A percentile compares a stretch with the other conserved stretches of the same genome.
Conservation (phyloP, 768 basidiomycete genomes). For the Daedaleopsis sinensis region DNA sequence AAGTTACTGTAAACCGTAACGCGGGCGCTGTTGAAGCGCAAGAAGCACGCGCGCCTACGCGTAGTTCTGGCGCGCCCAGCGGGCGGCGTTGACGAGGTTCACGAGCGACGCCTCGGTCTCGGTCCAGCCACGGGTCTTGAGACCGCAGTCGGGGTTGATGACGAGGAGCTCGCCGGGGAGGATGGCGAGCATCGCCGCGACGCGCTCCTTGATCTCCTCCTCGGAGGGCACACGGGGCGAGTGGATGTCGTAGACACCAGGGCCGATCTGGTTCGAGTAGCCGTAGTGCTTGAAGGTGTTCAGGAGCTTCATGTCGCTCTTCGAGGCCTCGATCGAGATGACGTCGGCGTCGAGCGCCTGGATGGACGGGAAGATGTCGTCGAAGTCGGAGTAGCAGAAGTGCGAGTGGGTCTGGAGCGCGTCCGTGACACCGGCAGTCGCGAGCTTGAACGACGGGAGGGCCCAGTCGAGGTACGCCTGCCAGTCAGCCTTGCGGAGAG, state of each 20-base stretch:
- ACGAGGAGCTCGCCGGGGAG: conserved; percentile 82
- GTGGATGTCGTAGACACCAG: conserved; percentile 99
- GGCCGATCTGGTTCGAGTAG: conserved; percentile 97
- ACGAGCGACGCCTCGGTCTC: conserved; percentile 90
- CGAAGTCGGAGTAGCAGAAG: conserved; percentile 99
- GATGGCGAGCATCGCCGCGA: conserved; percentile 80
- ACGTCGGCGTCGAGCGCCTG: conserved; percentile 97
- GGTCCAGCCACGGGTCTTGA: conserved; percentile 99
- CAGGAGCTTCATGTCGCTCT: conserved; percentile 98
- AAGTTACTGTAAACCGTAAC: conserved; percentile 58
- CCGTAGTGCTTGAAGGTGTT: conserved; percentile 93
- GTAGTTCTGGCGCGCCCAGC: conserved; percentile 88
- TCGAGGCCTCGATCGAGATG: conserved; percentile 98
- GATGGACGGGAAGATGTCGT: conserved; percentile 97
- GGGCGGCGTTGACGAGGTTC: conserved; percentile 90
- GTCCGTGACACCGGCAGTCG: conserved; percentile 95
- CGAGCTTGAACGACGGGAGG: conserved; percentile 97
- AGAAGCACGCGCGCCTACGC: conserved; percentile 54
- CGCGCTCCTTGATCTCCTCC: conserved; percentile 93
- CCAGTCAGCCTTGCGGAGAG: conserved; percentile 96
- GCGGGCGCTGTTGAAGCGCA: conserved; percentile 93
- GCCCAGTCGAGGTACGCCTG: conserved; percentile 96
- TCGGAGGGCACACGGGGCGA: conserved; percentile 95
- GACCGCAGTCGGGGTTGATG: conserved; percentile 97
- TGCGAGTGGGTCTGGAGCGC: conserved; percentile 97